Base-by-base conservation (phyloP, 2,329 filamentous ascomycete genomes). In the Plectosphaerella cucumerina region DNA sequence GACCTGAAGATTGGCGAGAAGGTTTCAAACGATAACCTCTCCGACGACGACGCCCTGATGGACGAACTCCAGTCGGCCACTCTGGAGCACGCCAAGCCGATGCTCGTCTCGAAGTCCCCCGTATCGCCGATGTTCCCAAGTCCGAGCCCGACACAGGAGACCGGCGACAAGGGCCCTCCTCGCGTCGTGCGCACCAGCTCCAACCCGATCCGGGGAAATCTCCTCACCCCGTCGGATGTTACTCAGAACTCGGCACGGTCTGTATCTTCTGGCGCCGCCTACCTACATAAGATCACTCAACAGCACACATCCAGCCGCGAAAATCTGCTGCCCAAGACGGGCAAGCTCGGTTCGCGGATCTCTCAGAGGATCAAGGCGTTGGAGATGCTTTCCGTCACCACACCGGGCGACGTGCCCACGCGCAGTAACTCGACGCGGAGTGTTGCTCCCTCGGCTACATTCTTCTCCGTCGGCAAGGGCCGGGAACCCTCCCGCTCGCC, bases 281-380 rank as follows among this genome's bases (percentile, higher is more conserved):
- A 75, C 58, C 59, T 81, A 50, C 78, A 80, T 58, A 80, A 73
- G 53, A 70, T 80, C 45, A 73, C 72, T 8, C 81, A 78, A 55
- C 80, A 82, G 58, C 68, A 74, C 26, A 66, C 64, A 43, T 68
- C 68, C 14, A 65, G 79, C 14, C 49, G 53, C n/a, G 34, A 48
- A 17, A 77, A 78, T 48, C 63, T 86, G 47, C 72, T 78, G 44
- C 74, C 81, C 4, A 90, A 89, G 65, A 95, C 92, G 65, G 78
- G 86, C 57, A 94, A 89, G 61, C 81, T 97, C 21, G 92, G 90
- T 8, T 91, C 89, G 9, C 91, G 90, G 59, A 97, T 99, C 54
- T 95, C 93, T 3, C 90, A 93, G 66, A 86, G 94, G 41, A 97
- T 97, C 66, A 95, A 96, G 68, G 91, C 92, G 6, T 75, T 99